Conservation (phyloP, 805 yeast genomes). For the Starmerella stigmatis region DNA sequence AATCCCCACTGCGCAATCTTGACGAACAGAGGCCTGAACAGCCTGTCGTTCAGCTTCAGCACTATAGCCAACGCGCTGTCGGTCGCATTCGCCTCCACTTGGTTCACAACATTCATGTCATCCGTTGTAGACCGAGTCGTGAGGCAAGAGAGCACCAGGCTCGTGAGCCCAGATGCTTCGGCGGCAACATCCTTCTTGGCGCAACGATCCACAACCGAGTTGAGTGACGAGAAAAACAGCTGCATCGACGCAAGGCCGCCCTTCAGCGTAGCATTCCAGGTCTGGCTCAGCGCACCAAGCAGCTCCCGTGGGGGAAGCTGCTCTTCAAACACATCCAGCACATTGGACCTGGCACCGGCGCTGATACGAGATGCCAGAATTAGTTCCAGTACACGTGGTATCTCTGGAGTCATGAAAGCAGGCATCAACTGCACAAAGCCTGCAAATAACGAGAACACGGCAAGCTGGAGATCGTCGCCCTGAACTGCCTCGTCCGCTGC, state of each 20-base stretch:
- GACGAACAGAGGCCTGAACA: conserved; percentile 86
- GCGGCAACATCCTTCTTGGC: conserved; percentile 68
- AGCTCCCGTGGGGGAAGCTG: conserved; percentile 58
- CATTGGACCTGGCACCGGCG: conserved; percentile 40
- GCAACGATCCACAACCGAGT: conserved; percentile 50
- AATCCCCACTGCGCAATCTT: conserved; percentile 84
- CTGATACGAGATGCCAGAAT: conserved; percentile 40
- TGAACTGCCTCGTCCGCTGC: conserved; percentile 25
- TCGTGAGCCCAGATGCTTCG: conserved; percentile 57
- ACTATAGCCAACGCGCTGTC: conserved; percentile 65
- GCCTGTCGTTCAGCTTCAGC: conserved; percentile 85
- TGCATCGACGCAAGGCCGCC: conserved; percentile 43
- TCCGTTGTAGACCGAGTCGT: conserved; percentile 38
- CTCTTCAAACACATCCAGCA: conserved; percentile 48
- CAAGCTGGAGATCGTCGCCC: conserved; percentile 33
- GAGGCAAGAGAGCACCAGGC: conserved; percentile 57
- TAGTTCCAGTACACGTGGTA: conserved; percentile 50
- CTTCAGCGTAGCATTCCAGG: conserved; percentile 44
- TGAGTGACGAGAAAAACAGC: conserved; percentile 57
- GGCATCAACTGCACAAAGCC: conserved; percentile 75
- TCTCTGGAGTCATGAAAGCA: conserved; percentile 61
- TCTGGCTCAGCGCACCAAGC: conserved; percentile 47
- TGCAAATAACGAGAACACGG: conserved; percentile 61
- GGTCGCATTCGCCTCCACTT: conserved; percentile 70
- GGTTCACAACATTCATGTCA: conserved; percentile 35